Percentiles rank a stretch among this genome's conserved stretches.
Evolutionary conservation across 495 filamentous ascomycete species (phyloP).

Genomic region (Trypethelium eluteriae): DNA sequence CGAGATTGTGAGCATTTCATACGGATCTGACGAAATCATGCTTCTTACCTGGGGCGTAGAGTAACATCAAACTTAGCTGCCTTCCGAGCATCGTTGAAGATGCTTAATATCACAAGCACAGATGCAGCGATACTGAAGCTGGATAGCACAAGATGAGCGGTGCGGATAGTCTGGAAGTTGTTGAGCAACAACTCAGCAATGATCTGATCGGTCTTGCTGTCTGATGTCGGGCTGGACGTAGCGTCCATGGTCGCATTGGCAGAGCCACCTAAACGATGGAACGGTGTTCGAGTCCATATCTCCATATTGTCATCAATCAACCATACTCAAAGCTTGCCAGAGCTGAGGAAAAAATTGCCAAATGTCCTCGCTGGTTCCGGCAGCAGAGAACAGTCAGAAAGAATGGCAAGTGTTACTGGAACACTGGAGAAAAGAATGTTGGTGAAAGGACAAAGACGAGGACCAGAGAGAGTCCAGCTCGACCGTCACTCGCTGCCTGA

Average conservation of each 20-base stretch:
- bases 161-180: conserved; percentile 7
- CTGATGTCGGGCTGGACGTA: neutral
- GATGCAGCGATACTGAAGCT: conserved; percentile 8
- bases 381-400: conserved; percentile 9
- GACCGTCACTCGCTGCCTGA: conserved; percentile 10
- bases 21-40: neutral
- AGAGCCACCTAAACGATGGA: neutral
- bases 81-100: conserved; percentile 4
- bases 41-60: conserved; percentile 8
- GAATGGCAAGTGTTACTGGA: conserved; percentile 10
- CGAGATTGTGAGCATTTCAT: neutral
- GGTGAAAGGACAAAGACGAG: neutral
- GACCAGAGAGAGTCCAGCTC: conserved; percentile 6
- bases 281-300: conserved; percentile 4
- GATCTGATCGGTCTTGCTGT: conserved; percentile 1
- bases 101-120: neutral
- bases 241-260: neutral
- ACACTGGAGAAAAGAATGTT: conserved; percentile 11
- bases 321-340: conserved; percentile 13
- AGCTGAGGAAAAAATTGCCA: conserved; percentile 10
- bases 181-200: neutral
- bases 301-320: conserved; percentile 10
- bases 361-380: conserved; percentile 9
- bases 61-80: conserved; percentile 7
- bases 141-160: neutral